Evolutionary conservation across 2,329 filamentous ascomycete genomes (phyloP).

Genomic region (Fusarium phyllophilum): DNA sequence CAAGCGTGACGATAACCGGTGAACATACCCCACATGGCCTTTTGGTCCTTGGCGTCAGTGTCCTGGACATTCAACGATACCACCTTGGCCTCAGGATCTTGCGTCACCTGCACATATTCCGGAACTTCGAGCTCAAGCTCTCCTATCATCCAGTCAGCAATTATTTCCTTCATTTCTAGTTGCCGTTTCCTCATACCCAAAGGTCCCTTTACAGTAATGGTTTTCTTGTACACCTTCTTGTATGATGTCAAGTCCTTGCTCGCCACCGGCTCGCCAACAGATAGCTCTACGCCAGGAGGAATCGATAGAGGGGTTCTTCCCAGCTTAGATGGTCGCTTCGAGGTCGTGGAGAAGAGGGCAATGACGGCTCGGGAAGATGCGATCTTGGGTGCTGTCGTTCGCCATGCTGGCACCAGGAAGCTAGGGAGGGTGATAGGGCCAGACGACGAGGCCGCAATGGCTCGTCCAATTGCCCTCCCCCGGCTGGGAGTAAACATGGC

Average conservation of each 20-base stretch:
- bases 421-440: conserved; percentile 68
- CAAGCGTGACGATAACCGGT: neutral
- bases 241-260: conserved; percentile 68
- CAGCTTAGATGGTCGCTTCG: conserved; percentile 79
- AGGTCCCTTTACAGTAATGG: conserved; percentile 81
- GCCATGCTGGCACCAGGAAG: conserved; percentile 80
- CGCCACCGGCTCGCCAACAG: conserved; percentile 70
- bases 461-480: conserved; percentile 68
- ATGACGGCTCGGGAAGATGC: conserved; percentile 52
- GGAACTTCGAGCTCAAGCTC: conserved; percentile 83
- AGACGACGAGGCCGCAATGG: conserved; percentile 56
- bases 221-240: conserved; percentile 70
- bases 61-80: conserved; percentile 77
- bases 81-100: conserved; percentile 71
- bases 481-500: conserved; percentile 73
- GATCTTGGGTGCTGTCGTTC: conserved; percentile 51
- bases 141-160: conserved; percentile 59
- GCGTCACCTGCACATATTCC: conserved; percentile 76
- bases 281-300: conserved; percentile 83
- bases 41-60: conserved; percentile 75
- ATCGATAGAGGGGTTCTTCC: conserved; percentile 83
- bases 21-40: conserved; percentile 91
- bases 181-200: conserved; percentile 65
- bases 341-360: conserved; percentile 74
- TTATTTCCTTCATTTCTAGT: neutral